Conservation (phyloP, 805 yeast genomes). For the Yarrowia porcina region DNA sequence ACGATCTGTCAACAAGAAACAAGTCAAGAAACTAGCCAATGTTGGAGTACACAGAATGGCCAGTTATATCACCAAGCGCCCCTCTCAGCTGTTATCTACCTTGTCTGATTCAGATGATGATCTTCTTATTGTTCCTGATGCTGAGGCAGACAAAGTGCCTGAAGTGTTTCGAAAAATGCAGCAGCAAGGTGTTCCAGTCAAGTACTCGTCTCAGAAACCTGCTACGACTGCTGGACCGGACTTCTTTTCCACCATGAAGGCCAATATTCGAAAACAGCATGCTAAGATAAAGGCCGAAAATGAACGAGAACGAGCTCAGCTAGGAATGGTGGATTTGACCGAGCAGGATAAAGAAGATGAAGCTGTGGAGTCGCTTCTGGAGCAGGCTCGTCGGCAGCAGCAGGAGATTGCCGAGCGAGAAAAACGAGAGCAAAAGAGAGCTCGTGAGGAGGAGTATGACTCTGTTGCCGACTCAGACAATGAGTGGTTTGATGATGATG, state of each 20-base stretch:
- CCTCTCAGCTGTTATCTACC: conserved; percentile 1
- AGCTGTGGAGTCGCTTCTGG: conserved; percentile 16
- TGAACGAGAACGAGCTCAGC: background rate
- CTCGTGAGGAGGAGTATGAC: conserved; percentile 53
- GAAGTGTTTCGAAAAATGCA: conserved; percentile 10
- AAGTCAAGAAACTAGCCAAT: conserved; percentile 14
- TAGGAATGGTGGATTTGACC: conserved; percentile 1
- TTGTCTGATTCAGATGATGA: conserved; percentile 17
- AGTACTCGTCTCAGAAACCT: background rate
- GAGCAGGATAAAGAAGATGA: conserved; percentile 21
- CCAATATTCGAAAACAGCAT: conserved; percentile 10
- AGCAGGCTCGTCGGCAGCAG: conserved; percentile 6
- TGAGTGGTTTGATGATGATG: conserved; percentile 77
- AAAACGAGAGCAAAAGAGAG: background rate
- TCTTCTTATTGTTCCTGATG: background rate
- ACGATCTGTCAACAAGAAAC: conserved; percentile 2
- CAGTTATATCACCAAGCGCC: conserved; percentile 7
- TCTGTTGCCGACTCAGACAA: conserved; percentile 58
- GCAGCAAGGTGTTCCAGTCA: conserved; percentile 3
- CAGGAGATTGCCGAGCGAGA: conserved; percentile 20
- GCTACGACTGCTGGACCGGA: background rate
- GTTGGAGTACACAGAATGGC: conserved; percentile 11
- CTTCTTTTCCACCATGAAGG: background rate
- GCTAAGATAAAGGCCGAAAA: background rate
- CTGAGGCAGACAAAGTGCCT: conserved; percentile 18